phyloP scores from a whole-genome alignment of 805 yeast genomes.

The Candida krabiensis region DNA sequence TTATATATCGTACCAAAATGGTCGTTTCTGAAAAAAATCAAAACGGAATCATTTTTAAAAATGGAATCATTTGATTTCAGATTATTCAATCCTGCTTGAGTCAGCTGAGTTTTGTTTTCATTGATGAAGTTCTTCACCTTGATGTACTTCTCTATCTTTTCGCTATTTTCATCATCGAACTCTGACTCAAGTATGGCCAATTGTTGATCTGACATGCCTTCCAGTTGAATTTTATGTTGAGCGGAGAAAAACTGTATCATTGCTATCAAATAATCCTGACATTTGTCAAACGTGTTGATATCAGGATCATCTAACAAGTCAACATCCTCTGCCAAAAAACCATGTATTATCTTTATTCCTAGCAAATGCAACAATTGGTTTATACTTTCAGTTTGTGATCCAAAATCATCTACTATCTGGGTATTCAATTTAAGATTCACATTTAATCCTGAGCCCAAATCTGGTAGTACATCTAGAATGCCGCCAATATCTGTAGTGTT shows the following conservation, averaged over 20 bases:
- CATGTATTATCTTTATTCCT: constrained; percentile 60
- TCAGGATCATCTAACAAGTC: constrained; percentile 1
- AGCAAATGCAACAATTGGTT: constrained; percentile 23
- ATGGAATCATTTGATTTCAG: constrained; percentile 35
- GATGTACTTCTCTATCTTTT: constrained; percentile 7
- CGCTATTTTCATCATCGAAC: constrained; percentile 3
- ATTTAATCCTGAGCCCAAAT: constrained; percentile 65
- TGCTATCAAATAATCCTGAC: constrained; percentile 30
- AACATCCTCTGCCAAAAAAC: constrained; percentile 45
- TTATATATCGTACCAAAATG: constrained; percentile 77
- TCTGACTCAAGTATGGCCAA: constrained; percentile 2
- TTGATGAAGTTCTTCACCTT: constrained; percentile 45
- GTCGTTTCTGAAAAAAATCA: constrained; percentile 84
- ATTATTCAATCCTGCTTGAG: constrained; percentile 59
- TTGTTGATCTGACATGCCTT: constrained; percentile 6
- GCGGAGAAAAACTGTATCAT: constrained; percentile 14
- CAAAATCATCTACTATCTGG: constrained; percentile 23
- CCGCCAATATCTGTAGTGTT: constrained; percentile 28
- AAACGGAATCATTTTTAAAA: constrained; percentile 53
- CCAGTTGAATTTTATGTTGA: constrained; percentile 5
- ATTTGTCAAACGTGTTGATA: constrained; percentile 27
- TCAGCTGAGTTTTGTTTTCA: constrained; percentile 71
- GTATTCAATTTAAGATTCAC: constrained; percentile 69
- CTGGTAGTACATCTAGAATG: constrained; percentile 58
- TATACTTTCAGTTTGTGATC: constrained; percentile 19